Base-by-base conservation (phyloP, 148 eudicot species). In the Suaeda aralocaspica region DNA sequence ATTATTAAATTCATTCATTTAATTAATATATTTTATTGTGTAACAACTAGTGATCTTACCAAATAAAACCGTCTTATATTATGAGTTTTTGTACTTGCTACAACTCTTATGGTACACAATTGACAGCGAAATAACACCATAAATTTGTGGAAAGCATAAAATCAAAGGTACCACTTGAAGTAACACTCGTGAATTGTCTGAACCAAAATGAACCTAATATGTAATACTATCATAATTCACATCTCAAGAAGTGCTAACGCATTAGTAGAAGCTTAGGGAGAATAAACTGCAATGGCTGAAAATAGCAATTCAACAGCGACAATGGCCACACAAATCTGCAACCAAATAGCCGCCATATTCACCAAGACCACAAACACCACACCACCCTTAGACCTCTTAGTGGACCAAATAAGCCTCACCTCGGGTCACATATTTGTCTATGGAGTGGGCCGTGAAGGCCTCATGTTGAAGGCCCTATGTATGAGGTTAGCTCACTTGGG, bases 401-500 rank as follows among this genome's bases (percentile, higher is more conserved):
- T 88, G 41, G 70, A 73, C 51, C 87, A 85, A 51, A 83, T 93
- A 76, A 28, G 83, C 45, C 34, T 74, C 70, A 79, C 80, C 45
- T 68, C 79, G 30, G 88, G 85, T 69, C 71, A 44, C 57, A 72
- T 93, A 67, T 93, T 93, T 76, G 82, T 91, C 51, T 87, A 90
- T 72, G 97, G 98, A 48, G 96, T 93, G 64, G 98, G 98, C 53
- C 95, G 97, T 5, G 97, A 93, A 61, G 97, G 96, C 21, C 88
- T 93, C 5, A 93, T 93, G 97, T 56, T 88, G 15, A 89, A 87
- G 61, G 96, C 83, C 69, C 81, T 93, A 3, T 87, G 89, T 72
- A 93, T 93, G 96, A 59, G 98, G 13, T 84, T 93, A 18, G 78
- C 80, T 78, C 96, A 91, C 53, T 67, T 91, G 56, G 97, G 92